Evolutionary conservation across 1,139 yeast species (phyloP).

Genomic region (Insectozyma bohioensis): DNA sequence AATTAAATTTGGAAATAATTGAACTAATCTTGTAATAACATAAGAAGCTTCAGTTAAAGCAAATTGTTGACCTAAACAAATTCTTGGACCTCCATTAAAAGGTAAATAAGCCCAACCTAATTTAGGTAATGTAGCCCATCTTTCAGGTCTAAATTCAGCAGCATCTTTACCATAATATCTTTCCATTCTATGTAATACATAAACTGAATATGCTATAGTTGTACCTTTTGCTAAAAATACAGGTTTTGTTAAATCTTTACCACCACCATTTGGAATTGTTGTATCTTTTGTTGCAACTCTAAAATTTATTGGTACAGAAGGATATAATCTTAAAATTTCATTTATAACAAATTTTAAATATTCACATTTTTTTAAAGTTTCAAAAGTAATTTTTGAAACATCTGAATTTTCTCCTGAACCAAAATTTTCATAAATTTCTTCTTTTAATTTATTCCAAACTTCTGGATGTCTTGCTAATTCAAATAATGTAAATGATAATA

Average conservation of each 20-base stretch:
- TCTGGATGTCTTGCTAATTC: constrained; percentile 46
- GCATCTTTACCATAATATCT: constrained; percentile 48
- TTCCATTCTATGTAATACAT: constrained; percentile 40
- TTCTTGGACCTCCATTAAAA: constrained; percentile 46
- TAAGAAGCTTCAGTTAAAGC: constrained; percentile 46
- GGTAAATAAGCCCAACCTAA: constrained; percentile 47
- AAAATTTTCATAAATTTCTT: constrained; percentile 27
- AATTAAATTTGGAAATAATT: constrained; percentile 33
- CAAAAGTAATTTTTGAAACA: constrained; percentile 33
- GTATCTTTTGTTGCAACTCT: constrained; percentile 40
- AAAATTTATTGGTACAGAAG: constrained; percentile 51
- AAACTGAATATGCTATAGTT: constrained; percentile 36
- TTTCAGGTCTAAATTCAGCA: constrained; percentile 45
- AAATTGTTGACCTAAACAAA: constrained; percentile 47
- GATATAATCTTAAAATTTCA: constrained; percentile 52
- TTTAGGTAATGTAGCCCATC: constrained; percentile 42
- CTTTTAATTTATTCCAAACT: constrained; percentile 37
- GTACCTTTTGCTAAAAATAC: constrained; percentile 45
- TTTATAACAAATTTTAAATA: constrained; percentile 49
- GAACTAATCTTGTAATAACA: constrained; percentile 27
- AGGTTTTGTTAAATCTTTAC: constrained; percentile 44
- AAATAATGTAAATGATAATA: constrained; percentile 46
- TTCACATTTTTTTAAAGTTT: constrained; percentile 47
- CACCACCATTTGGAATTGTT: constrained; percentile 55
- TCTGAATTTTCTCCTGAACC: constrained; percentile 30